A percentile compares a stretch with the other conserved stretches of the same genome.
Conservation (phyloP, 192 early-diverging fungal species). For the Linnemannia zychae region DNA sequence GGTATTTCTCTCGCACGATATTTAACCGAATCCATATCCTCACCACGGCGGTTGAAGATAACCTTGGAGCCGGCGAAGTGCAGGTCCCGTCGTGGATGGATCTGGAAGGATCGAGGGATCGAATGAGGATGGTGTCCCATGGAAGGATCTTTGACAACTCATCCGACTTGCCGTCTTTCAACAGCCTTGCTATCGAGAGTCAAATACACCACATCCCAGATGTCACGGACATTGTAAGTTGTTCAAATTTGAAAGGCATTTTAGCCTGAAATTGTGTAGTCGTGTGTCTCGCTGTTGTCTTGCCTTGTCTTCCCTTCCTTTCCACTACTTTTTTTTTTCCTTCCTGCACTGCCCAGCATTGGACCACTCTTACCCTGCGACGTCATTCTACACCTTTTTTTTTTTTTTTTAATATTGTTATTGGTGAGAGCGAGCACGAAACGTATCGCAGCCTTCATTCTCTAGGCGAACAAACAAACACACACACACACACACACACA, state of each 20-base stretch:
- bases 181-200: constrained; percentile 55
- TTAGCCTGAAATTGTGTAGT: neutral
- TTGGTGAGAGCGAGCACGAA: neutral
- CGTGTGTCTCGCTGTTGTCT: neutral
- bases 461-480: neutral
- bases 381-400: neutral
- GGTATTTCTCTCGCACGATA: constrained; percentile 7
- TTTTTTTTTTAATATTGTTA: neutral
- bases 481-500: neutral
- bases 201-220: constrained; percentile 47
- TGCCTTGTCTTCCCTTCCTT: neutral
- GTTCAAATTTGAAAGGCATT: neutral
- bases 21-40: constrained; percentile 43
- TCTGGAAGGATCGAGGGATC: constrained; percentile 3
- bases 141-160: constrained; percentile 35
- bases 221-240: constrained; percentile 49
- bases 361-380: neutral
- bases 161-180: constrained; percentile 49
- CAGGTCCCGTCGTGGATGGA: constrained; percentile 51
- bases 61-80: neutral
- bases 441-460: no score
- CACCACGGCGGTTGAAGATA: constrained; percentile 21
- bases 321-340: neutral
- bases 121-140: constrained; percentile 37
- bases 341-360: neutral